Base-by-base conservation (phyloP, 1,284 basidiomycete genomes). In the Marasmius sp. region DNA sequence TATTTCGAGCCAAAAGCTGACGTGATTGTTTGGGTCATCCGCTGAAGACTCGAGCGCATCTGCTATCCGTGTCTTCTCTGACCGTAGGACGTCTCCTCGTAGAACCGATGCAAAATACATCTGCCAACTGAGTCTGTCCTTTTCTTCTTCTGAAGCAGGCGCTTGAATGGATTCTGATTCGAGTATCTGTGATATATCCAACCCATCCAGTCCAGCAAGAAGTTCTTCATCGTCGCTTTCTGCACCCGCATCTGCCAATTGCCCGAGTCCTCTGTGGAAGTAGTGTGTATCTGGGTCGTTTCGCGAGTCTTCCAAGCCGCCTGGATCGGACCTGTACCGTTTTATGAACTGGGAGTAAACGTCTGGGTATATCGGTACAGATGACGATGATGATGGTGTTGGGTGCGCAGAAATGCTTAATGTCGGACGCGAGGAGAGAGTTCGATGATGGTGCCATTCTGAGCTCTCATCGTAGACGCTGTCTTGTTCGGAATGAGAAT, bases 51-150 rank as follows among this genome's bases (percentile, higher is more conserved):
- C 82, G 66, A 94, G 77, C 49, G 86, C 86, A 67, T 84, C 87
- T 54, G 90, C 87, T 67, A 96, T 95, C 61, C 96, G 87, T 20
- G 91, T 92, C 76, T 94, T 97, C 77, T 98, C 96, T 2, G 92
- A 91, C 71, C 91, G 93, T 62, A 98, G 83, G 6, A 98, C 95
- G 70, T 98, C 95, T 16, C 96, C 95, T 45, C 88, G 87, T 38
- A 98, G 82, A 20, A 98, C 95, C 41, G 94, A 96, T 8, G 93
- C 87, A 48, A 98, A 85, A 89, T 97, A 93, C 41, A 91, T 91
- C 74, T 96, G 94, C 95, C 95, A 98, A 75, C 97, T 95, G 51
- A 96, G 78, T 36, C 95, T 84, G 68, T 95, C 93, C 64, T 85
- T 83, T 68, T 93, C 91, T 68, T 92, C 88, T 49, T 85, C 75